Evolutionary conservation across 2,329 filamentous ascomycete genomes (phyloP).

Genomic region (Pseudogymnoascus sp.): DNA sequence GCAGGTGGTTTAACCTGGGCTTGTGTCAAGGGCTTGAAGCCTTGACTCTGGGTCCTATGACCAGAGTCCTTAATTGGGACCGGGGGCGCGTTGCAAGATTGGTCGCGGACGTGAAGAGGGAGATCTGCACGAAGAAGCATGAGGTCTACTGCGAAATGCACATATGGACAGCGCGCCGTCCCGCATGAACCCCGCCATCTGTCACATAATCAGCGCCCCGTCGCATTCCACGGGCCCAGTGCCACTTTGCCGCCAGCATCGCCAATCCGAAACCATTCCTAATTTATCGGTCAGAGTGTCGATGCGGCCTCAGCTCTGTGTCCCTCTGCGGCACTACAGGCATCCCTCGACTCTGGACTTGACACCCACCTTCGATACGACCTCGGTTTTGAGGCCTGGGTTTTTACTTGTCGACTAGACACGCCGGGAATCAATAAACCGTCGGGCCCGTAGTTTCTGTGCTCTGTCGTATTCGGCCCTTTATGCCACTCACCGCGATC

Average conservation of each 20-base stretch:
- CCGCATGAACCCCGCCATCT: conserved; percentile 9
- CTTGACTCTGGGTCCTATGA: conserved; percentile 65
- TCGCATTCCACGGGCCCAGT: not conserved
- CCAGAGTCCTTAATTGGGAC: conserved; percentile 52
- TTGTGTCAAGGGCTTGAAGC: conserved; percentile 65
- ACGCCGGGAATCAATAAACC: not conserved
- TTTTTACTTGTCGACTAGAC: not conserved
- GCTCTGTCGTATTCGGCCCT: conserved; percentile 5
- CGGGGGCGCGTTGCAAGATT: conserved; percentile 54
- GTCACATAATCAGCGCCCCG: not conserved
- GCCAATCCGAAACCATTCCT: not conserved
- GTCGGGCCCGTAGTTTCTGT: not conserved
- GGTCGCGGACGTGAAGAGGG: conserved; percentile 51
- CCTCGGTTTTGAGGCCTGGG: not conserved
- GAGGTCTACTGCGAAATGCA: conserved; percentile 66
- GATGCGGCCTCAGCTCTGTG: not conserved
- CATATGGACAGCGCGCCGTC: conserved; percentile 27
- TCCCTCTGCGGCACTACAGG: not conserved
- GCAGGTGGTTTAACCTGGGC: conserved; percentile 75
- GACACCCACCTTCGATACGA: not conserved
- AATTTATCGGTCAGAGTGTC: not conserved
- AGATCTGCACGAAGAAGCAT: conserved; percentile 59
- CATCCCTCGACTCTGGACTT: not conserved
- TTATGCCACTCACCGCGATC: not conserved
- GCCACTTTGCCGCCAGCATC: not conserved